Percentiles rank a stretch among this genome's conserved stretches.
Conservation (phyloP, 2,329 filamentous ascomycete genomes). For the Coniochaeta sp. region DNA sequence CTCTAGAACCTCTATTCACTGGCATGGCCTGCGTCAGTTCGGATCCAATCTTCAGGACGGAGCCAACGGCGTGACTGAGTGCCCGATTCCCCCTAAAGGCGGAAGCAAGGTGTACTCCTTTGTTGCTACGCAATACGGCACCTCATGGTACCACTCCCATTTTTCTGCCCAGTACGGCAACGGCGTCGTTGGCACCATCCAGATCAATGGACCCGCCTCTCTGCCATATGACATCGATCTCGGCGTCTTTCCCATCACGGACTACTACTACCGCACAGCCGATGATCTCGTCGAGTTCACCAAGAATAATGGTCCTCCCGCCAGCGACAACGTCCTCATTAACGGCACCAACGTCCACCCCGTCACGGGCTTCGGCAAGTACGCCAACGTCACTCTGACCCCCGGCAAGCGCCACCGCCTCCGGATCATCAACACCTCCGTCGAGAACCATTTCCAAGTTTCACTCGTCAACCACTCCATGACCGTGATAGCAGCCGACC, state of each 20-base stretch:
- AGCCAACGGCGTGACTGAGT: slow-evolving; percentile 34
- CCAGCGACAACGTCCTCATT: slow-evolving; percentile 34
- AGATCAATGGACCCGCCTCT: slow-evolving; percentile 38
- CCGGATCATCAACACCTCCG: slow-evolving; percentile 44
- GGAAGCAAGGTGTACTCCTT: slow-evolving; percentile 26
- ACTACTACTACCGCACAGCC: slow-evolving; percentile 38
- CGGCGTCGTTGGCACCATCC: slow-evolving; percentile 39
- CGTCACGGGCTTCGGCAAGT: slow-evolving; percentile 18
- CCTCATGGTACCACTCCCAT: slow-evolving; percentile 38
- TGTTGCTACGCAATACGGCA: slow-evolving; percentile 30
- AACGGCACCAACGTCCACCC: slow-evolving; percentile 33
- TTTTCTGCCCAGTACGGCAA: slow-evolving; percentile 38
- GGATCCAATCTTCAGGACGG: slow-evolving; percentile 39
- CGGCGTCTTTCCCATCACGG: slow-evolving; percentile 39
- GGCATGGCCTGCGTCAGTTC: slow-evolving; percentile 39
- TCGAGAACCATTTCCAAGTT: slow-evolving; percentile 40
- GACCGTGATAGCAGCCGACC: slow-evolving; percentile 43
- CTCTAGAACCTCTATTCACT: slow-evolving; percentile 35
- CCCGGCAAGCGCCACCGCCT: slow-evolving; percentile 40
- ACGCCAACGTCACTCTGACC: slow-evolving; percentile 26
- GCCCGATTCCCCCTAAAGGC: slow-evolving; percentile 28
- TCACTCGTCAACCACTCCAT: slow-evolving; percentile 41
- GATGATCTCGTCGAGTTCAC: slow-evolving; percentile 17
- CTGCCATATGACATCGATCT: slow-evolving; percentile 43
- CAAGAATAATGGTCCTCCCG: slow-evolving; percentile 17